Percentiles rank a stretch among this genome's conserved stretches.
Conservation (phyloP, 2,329 filamentous ascomycete species). For the Phyllosticta capitalensis region DNA sequence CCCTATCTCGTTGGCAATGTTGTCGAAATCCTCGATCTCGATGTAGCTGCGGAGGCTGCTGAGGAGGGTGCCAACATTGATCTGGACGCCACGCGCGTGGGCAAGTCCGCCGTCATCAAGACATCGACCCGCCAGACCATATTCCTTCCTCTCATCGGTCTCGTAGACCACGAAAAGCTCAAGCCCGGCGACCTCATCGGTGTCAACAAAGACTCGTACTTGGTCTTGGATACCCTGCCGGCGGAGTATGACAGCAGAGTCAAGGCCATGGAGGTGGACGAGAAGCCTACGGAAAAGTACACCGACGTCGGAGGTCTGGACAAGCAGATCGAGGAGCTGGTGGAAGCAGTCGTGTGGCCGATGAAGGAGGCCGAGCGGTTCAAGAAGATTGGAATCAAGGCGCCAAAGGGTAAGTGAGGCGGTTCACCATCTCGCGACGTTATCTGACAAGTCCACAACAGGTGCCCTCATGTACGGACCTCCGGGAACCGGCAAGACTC, state of each 20-base stretch:
- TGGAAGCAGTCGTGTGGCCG: constrained; percentile 97
- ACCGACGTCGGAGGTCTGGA: constrained; percentile 94
- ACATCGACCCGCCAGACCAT: constrained; percentile 97
- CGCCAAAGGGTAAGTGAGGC: constrained; percentile 71
- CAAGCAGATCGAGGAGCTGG: constrained; percentile 98
- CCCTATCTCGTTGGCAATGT: constrained; percentile 98
- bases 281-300: constrained; percentile 99
- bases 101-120: constrained; percentile 98
- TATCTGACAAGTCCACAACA: constrained; percentile 28
- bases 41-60: constrained; percentile 88
- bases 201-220: constrained; percentile 98
- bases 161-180: constrained; percentile 89
- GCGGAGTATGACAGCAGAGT: constrained; percentile 98
- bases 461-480: constrained; percentile 97
- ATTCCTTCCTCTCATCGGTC: constrained; percentile 91
- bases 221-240: constrained; percentile 90
- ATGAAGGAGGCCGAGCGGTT: constrained; percentile 99
- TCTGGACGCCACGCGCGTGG: constrained; percentile 88
- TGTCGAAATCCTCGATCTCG: constrained; percentile 91
- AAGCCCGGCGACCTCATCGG: constrained; percentile 96
- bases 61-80: constrained; percentile 99
- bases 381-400: constrained; percentile 99
- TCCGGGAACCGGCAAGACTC: constrained; percentile 81
- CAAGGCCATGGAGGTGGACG: constrained; percentile 99
- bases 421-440: not conserved